Conservation (phyloP, 2,329 filamentous ascomycete genomes). For the Onygenales sp. region DNA sequence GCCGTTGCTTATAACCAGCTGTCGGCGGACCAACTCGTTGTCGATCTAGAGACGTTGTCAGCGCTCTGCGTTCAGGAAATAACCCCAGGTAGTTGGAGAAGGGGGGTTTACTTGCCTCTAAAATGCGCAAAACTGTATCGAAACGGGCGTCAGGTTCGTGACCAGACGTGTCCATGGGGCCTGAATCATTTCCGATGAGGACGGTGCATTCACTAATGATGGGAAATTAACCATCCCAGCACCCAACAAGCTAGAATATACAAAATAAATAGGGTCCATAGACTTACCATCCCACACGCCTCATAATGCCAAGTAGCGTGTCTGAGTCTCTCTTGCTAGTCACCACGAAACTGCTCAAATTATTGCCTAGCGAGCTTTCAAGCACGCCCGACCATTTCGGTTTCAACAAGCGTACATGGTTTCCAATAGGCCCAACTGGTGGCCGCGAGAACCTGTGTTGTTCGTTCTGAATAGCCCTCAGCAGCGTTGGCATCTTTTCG, state of each 20-base stretch:
- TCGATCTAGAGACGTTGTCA: conserved; percentile 49
- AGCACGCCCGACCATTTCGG: conserved; percentile 76
- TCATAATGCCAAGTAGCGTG: conserved; percentile 58
- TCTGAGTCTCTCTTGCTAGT: conserved; percentile 65
- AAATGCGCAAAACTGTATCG: conserved; percentile 67
- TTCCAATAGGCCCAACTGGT: conserved; percentile 77
- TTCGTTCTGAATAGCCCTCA: conserved; percentile 62
- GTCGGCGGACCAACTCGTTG: conserved; percentile 64
- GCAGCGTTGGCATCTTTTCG: conserved; percentile 50
- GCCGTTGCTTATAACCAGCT: conserved; percentile 69
- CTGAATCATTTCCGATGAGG: conserved; percentile 50
- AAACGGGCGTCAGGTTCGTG: conserved; percentile 65
- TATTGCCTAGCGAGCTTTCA: conserved; percentile 63
- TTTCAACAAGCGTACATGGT: conserved; percentile 64
- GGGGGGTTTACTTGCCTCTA: conserved; percentile 43
- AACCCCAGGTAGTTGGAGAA: not conserved
- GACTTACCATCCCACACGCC: conserved; percentile 42
- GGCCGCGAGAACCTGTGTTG: conserved; percentile 52
- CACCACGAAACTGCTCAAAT: conserved; percentile 71
- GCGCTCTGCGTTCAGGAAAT: not conserved
- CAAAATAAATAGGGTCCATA: not conserved
- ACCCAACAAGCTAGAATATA: not conserved
- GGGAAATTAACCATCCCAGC: conserved; percentile 5
- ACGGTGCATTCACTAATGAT: conserved; percentile 44
- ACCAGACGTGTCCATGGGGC: conserved; percentile 47